These are phyloP conservation scores for Bryoglossum gracile DNA, from an alignment of 495 filamentous ascomycete genomes.

Conservation along the genomic window DNA sequence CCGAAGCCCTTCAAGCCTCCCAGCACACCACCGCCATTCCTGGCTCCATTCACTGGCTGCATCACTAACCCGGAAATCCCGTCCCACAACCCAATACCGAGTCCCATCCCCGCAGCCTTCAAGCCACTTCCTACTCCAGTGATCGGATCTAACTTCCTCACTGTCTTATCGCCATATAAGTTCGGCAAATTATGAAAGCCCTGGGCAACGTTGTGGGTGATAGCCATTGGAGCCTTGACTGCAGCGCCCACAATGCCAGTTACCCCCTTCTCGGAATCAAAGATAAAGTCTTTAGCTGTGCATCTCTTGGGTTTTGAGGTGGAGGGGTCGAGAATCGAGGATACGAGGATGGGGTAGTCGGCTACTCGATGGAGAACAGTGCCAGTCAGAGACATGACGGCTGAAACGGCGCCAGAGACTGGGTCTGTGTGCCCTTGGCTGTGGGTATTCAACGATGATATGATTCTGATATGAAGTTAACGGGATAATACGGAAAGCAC, in stretches of 20 bases:
- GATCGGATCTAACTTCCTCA: slow-evolving; percentile 56
- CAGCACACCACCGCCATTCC: slow-evolving; percentile 55
- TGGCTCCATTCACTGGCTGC: slow-evolving; percentile 55
- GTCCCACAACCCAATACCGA: slow-evolving; percentile 57
- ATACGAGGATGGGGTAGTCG: slow-evolving; percentile 52
- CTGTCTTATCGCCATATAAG: slow-evolving; percentile 63
- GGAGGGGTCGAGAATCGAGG: slow-evolving; percentile 20
- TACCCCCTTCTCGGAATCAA: slow-evolving; percentile 12
- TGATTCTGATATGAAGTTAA: too few relatives aligned
- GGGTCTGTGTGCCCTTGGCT: slow-evolving; percentile 33
- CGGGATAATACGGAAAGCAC: too few relatives aligned
- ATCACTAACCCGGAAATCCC: slow-evolving; percentile 63
- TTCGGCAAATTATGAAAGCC: slow-evolving; percentile 79
- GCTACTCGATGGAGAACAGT: slow-evolving; percentile 55
- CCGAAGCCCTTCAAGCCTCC: slow-evolving; percentile 52
- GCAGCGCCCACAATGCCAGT: slow-evolving; percentile 11
- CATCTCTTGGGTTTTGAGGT: too few relatives aligned
- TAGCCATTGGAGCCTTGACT: slow-evolving; percentile 16
- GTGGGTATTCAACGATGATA: too few relatives aligned
- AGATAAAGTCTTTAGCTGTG: slow-evolving; percentile 7
- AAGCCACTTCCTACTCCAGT: slow-evolving; percentile 58
- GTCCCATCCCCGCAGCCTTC: slow-evolving; percentile 51
- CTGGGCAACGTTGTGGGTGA: slow-evolving; percentile 35
- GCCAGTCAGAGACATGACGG: slow-evolving; percentile 50
- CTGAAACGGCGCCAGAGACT: slow-evolving; percentile 48